Base-by-base conservation (phyloP, 208 protist genomes). In the Trypanosoma rangeli region DNA sequence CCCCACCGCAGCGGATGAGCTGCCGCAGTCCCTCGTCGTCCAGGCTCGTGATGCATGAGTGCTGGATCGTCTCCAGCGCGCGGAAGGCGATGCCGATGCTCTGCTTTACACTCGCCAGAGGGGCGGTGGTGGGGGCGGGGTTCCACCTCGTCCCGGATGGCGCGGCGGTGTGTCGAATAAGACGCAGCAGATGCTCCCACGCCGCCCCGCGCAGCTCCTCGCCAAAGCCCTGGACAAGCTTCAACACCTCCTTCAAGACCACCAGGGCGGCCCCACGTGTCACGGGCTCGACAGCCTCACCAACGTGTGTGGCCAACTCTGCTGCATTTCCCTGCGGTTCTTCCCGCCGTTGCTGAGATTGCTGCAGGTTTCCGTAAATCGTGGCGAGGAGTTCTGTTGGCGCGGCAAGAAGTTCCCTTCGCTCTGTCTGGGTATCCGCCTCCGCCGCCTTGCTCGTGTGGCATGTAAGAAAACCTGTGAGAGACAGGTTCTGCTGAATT, bases 41-140 rank as follows among this genome's bases (percentile, higher is more conserved):
- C 50, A 94, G 59, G 50, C 62, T 80, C 8, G 81, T 84, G 57
- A 92, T 94, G 74, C 78, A 73, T 55, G 85, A 88, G 66, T 94
- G 88, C 54, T 92, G 88, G 55, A 90, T 86, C 24, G 73, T 72
- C 73, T 94, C 88, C 28, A 94, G 72, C 0, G 79, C 71, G 31
- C 85, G 85, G 64, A 92, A 94, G 8, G 85, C 80, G 13, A 79
- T 68, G 39, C 81, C 73, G 29, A 90, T 78, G 8, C 73, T 52
- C 57, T 76, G 71, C 50, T 66, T 70, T 0, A n/a, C 57, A 49
- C 28, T 16, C 13, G 35, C 29, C 5, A 70, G n/a, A n/a, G 28
- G 8, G 29, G 28, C 49, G 26, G 33, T 39, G 49, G 37, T 24
- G 33, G 8, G 18, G 22, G 18, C n/a, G 24, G 57, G 15, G 16